phyloP scores from a whole-genome alignment of 2,329 filamentous ascomycete genomes.

The Colletotrichum salicis region DNA sequence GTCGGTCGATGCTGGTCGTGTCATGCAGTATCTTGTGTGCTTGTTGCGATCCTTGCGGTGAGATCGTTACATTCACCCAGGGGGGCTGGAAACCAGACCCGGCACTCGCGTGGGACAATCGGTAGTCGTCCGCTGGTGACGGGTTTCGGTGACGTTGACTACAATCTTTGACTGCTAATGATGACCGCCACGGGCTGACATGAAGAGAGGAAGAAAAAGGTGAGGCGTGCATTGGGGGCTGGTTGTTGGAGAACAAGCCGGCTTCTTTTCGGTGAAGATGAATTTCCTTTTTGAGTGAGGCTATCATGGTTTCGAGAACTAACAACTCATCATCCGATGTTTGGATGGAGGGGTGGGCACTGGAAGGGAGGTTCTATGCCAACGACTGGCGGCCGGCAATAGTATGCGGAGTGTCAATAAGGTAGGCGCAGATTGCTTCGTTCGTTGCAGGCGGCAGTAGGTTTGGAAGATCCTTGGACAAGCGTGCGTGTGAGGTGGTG shows the following conservation, averaged over 20 bases:
- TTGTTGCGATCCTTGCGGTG: conserved; percentile 18
- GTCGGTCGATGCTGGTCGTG: background rate
- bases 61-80: conserved; percentile 17
- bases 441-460: background rate
- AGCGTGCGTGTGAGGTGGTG: conserved; percentile 28
- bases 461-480: conserved; percentile 8
- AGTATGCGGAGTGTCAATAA: conserved; percentile 8
- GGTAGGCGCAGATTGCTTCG: conserved; percentile 2
- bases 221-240: background rate
- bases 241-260: background rate
- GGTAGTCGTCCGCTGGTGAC: conserved; percentile 9
- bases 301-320: background rate
- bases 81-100: background rate
- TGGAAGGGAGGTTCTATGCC: too few species aligned
- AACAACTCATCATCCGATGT: conserved; percentile 30
- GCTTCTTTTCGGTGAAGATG: background rate
- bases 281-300: conserved; percentile 8
- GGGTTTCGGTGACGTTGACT: background rate
- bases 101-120: conserved; percentile 19
- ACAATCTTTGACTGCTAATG: background rate
- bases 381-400: conserved; percentile 5
- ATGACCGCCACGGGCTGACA: background rate
- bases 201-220: background rate
- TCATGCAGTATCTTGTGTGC: background rate
- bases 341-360: background rate